Evolutionary conservation across 2,329 filamentous ascomycete genomes (phyloP).

Genomic region (Epichloe uncinata): DNA sequence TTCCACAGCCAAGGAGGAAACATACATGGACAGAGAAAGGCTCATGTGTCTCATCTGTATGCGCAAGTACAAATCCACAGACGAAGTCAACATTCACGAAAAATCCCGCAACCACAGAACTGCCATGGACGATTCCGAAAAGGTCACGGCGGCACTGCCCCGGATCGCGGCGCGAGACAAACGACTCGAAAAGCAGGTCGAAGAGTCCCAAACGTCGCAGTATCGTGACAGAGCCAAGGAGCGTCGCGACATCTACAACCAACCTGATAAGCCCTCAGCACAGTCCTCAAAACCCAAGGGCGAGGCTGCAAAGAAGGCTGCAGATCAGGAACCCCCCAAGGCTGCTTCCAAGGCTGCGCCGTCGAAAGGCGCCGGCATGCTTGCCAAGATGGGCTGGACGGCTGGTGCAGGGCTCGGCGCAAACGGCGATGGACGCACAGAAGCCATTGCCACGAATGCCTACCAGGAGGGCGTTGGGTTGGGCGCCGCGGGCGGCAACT

Average conservation of each 20-base stretch:
- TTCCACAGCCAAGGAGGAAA: constrained; percentile 16
- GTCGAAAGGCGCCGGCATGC: constrained; percentile 52
- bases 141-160: constrained; percentile 35
- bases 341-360: constrained; percentile 20
- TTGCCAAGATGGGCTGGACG: constrained; percentile 63
- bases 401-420: constrained; percentile 52
- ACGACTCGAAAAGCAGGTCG: constrained; percentile 18
- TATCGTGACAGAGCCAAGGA: constrained; percentile 59
- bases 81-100: constrained; percentile 30
- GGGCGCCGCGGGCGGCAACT: constrained; percentile 54
- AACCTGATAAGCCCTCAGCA: constrained; percentile 39
- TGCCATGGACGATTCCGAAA: constrained; percentile 25
- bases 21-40: constrained; percentile 45
- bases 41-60: constrained; percentile 32
- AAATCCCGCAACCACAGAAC: constrained; percentile 28
- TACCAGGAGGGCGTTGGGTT: constrained; percentile 58
- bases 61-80: constrained; percentile 31
- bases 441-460: constrained; percentile 49
- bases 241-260: constrained; percentile 47
- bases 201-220: constrained; percentile 14
- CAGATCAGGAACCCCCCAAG: constrained; percentile 9
- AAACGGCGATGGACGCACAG: constrained; percentile 46
- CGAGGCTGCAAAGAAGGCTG: constrained; percentile 9
- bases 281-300: constrained; percentile 23
- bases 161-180: constrained; percentile 27